phyloP scores from a whole-genome alignment of 257 asterid species.

The Solanum microdontum region DNA sequence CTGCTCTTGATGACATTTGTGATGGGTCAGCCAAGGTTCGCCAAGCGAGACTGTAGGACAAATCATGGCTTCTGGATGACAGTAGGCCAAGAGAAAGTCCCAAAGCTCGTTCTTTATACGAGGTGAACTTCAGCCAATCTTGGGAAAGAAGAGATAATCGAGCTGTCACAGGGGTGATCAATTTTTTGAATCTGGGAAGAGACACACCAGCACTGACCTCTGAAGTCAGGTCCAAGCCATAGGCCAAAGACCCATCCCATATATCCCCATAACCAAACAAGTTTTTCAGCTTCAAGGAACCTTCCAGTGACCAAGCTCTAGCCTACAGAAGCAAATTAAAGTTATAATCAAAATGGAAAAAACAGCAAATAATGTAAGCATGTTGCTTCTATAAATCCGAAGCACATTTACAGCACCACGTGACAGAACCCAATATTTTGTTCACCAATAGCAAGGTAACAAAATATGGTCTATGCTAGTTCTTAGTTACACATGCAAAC shows the following conservation, averaged over 20 bases:
- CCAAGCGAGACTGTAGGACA: conserved; percentile 81
- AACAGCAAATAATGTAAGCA: not conserved
- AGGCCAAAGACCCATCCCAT: conserved; percentile 84
- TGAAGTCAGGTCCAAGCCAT: conserved; percentile 73
- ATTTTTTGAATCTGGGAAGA: conserved; percentile 61
- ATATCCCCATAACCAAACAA: conserved; percentile 87
- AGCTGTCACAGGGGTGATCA: conserved; percentile 59
- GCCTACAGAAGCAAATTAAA: conserved; percentile 43
- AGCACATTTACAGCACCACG: not conserved
- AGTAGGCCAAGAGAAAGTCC: conserved; percentile 70
- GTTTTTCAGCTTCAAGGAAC: conserved; percentile 64
- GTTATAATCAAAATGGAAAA: conserved; percentile 10
- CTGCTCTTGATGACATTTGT: conserved; percentile 71
- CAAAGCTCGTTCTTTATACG: conserved; percentile 70
- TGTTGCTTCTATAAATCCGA: not conserved
- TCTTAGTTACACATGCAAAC: not conserved
- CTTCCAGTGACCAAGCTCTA: conserved; percentile 76
- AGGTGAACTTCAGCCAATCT: conserved; percentile 93
- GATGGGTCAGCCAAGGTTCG: conserved; percentile 79
- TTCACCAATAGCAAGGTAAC: not conserved
- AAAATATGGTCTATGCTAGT: not conserved
- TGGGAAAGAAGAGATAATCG: conserved; percentile 68
- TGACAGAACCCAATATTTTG: not conserved
- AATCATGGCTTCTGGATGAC: conserved; percentile 58
- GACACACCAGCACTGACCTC: conserved; percentile 74